Evolutionary conservation across 1,284 basidiomycete genomes (phyloP), one percentile per base, ranked within the genome.

Genomic region (Leccinum subfulvum): DNA sequence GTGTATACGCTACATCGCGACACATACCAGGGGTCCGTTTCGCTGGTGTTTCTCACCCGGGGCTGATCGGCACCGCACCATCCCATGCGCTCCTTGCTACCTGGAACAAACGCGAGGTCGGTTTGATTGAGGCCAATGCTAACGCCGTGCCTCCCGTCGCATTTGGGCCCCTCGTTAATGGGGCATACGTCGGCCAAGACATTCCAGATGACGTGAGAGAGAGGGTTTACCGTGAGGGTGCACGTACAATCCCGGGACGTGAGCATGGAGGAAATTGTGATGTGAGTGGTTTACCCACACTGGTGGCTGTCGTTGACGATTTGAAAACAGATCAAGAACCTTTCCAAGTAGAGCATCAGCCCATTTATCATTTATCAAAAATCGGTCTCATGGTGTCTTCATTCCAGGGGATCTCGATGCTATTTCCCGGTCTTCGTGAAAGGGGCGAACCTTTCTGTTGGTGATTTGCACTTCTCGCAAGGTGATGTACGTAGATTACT

Each of bases 241-340:
- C 90, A 30, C 80, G 91, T 63, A 93, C 91, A 0, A 80, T 91
- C 56, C 90, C 90, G 6, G 88, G 86, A n/a, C 75, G 90, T 26
- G 90, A 91, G 73, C 89, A 92, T 72, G 90, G 90, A n/a, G 90
- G 90, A 26, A 92, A 92, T 67, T 90, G 89, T 68, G 90, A 92
- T 76, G 87, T 88, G 62, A 62, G 83, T 77, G 7, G 7, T 35
- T 5, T 23, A 8, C 21, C 54, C 14, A 33, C 26, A 10, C 44
- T 9, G n/a, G 30, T 62, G 13, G 30, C 58, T n/a, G 26, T 49
- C 8, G 13, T 14, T 67, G 23, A 68, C 23, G 26, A 41, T 30
- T 52, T 59, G 18, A 52, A 13, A 39, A 39, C 4, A 89, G 87
- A 91, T 92, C 75, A 91, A 90, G 76, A 90, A 90, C 69, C 71